Percentiles rank a stretch among this genome's conserved stretches.
These are phyloP conservation scores for Mortierella sp. DNA, from an alignment of 371 early-diverging fungal genomes.

Conservation along the genomic window DNA sequence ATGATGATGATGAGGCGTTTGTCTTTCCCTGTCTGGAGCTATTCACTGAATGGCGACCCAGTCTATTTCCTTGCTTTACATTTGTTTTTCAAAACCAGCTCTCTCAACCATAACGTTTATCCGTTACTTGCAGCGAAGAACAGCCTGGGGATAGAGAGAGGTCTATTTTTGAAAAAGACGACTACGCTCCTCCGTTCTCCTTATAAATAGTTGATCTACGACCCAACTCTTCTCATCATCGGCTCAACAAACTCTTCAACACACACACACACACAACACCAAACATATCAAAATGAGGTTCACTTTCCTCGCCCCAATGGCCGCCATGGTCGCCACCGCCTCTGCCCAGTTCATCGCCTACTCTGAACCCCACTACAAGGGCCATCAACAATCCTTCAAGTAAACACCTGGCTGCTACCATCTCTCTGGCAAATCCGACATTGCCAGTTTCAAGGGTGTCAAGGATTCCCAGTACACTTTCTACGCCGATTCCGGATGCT, in stretches of 20 bases:
- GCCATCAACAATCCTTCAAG: neutral
- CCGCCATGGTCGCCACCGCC: constrained; percentile 1
- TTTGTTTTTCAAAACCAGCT: no score
- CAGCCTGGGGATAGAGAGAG: no score
- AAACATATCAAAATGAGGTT: neutral
- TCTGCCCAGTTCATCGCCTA: neutral
- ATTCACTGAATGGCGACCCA: no score
- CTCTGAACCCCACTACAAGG: neutral
- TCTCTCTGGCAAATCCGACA: neutral
- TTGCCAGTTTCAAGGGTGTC: neutral
- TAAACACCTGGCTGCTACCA: constrained; percentile 2
- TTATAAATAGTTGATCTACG: no score
- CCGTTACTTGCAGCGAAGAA: no score
- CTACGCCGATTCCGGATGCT: neutral
- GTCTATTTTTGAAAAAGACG: no score
- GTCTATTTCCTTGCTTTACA: no score
- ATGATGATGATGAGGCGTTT: no score
- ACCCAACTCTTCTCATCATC: neutral
- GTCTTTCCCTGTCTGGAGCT: no score
- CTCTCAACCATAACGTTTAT: no score
- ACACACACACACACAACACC: neutral
- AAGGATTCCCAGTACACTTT: neutral
- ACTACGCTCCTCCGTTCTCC: no score
- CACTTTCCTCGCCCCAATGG: neutral
- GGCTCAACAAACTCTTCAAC: neutral